Evolutionary conservation across 2,329 filamentous ascomycete species (phyloP).

Genomic region (Aspergillus thermomutatus): DNA sequence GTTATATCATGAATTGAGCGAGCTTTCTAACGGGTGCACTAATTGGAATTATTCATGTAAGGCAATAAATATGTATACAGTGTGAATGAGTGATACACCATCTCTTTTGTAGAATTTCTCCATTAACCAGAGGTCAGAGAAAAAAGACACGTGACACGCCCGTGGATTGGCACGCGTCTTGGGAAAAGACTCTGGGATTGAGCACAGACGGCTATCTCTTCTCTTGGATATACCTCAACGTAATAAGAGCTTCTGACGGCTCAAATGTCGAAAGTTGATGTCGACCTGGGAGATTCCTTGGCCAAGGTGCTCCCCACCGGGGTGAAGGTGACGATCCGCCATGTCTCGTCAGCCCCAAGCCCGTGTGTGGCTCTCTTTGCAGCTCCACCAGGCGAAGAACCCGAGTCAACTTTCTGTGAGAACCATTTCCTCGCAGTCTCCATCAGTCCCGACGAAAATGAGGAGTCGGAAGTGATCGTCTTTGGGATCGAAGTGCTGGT

Average conservation of each 20-base stretch:
- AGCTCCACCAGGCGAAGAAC: constrained; percentile 66
- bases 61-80: neutral
- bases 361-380: constrained; percentile 73
- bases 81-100: neutral
- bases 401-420: constrained; percentile 80
- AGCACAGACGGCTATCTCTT: neutral
- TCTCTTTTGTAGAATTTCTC: neutral
- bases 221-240: neutral
- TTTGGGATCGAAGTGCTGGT: constrained; percentile 85
- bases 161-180: constrained; percentile 9
- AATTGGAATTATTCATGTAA: neutral
- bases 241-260: neutral
- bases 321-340: constrained; percentile 68
- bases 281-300: constrained; percentile 45
- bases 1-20: neutral
- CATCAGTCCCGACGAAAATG: constrained; percentile 33
- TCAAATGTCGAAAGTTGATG: constrained; percentile 27
- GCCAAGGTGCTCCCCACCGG: constrained; percentile 51
- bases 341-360: constrained; percentile 81
- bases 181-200: constrained; percentile 3
- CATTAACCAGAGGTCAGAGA: neutral
- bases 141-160: constrained; percentile 13
- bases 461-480: constrained; percentile 59
- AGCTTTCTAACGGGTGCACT: no score
- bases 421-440: constrained; percentile 71